Evolutionary conservation across 345 rosid species (phyloP).

Genomic region (Salix suchowensis): DNA sequence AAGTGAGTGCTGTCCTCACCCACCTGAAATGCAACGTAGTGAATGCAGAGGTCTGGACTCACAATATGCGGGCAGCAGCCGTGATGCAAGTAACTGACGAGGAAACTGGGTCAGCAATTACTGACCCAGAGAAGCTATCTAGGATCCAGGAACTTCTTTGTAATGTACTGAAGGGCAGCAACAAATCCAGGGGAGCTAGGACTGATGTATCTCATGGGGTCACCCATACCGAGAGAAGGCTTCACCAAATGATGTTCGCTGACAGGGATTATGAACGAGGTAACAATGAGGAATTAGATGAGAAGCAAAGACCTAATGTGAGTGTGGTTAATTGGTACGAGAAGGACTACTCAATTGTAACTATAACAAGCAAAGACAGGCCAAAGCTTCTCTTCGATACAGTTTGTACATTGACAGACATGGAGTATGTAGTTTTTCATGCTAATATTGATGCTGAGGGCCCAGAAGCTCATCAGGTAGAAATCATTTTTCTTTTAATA

Average conservation of each 20-base stretch:
- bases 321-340: slow-evolving; percentile 74
- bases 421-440: slow-evolving; percentile 90
- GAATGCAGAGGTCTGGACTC: slow-evolving; percentile 93
- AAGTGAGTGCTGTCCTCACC: slow-evolving; percentile 74
- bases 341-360: slow-evolving; percentile 79
- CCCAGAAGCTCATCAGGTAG: slow-evolving; percentile 74
- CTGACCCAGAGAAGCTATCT: slow-evolving; percentile 58
- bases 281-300: slow-evolving; percentile 44
- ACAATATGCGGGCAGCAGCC: slow-evolving; percentile 82
- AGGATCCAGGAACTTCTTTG: slow-evolving; percentile 62
- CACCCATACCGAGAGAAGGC: slow-evolving; percentile 78
- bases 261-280: slow-evolving; percentile 80
- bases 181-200: slow-evolving; percentile 59
- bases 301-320: slow-evolving; percentile 63
- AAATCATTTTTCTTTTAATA: neutral
- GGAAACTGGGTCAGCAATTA: slow-evolving; percentile 58
- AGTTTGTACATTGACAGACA: slow-evolving; percentile 86
- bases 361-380: slow-evolving; percentile 78
- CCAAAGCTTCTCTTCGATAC: slow-evolving; percentile 89
- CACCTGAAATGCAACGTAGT: slow-evolving; percentile 79
- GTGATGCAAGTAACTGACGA: slow-evolving; percentile 82
- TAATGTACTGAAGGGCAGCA: slow-evolving; percentile 75
- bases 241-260: slow-evolving; percentile 98
- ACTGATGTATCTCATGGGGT: slow-evolving; percentile 58
- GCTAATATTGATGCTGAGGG: slow-evolving; percentile 73